phyloP scores from a whole-genome alignment of 768 basidiomycete genomes.

The Naematelia aurantialba region DNA sequence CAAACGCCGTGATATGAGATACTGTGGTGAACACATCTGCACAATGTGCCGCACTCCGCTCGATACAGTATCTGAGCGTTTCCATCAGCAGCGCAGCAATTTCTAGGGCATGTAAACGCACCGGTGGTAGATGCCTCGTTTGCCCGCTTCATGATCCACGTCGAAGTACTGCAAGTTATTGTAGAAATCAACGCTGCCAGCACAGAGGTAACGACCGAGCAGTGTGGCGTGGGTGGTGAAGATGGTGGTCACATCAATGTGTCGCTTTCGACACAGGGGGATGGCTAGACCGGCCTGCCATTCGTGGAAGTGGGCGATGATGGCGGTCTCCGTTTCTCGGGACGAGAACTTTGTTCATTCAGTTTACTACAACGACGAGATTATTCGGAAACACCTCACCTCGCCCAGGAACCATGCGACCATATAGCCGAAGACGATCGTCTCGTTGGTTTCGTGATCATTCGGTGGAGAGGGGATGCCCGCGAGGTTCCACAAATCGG shows the following conservation, averaged over 20 bases:
- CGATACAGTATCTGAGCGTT: conserved; percentile 84
- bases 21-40: conserved; percentile 98
- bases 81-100: conserved; percentile 1
- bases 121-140: conserved; percentile 95
- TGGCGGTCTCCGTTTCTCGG: conserved; percentile 73
- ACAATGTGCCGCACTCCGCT: conserved; percentile 88
- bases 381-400: conserved; percentile 55
- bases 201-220: conserved; percentile 96
- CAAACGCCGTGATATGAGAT: conserved; percentile 96
- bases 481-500: conserved; percentile 95
- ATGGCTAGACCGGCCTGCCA: conserved; percentile 99
- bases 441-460: conserved; percentile 97
- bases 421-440: conserved; percentile 94
- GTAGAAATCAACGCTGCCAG: conserved; percentile 97
- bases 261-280: conserved; percentile 82
- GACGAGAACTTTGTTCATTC: conserved; percentile 46
- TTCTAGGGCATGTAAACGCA: conserved; percentile 12
- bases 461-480: conserved; percentile 95
- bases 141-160: conserved; percentile 98
- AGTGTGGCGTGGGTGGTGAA: conserved; percentile 99
- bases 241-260: conserved; percentile 96
- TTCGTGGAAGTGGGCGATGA: conserved; percentile 98
- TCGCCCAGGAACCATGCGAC: conserved; percentile 99
- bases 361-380: conserved; percentile 17
- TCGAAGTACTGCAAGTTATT: conserved; percentile 99